A percentile compares a stretch with the other conserved stretches of the same genome.
phyloP scores from a whole-genome alignment of 73 alveolate species.

The Effrenium voratum region DNA sequence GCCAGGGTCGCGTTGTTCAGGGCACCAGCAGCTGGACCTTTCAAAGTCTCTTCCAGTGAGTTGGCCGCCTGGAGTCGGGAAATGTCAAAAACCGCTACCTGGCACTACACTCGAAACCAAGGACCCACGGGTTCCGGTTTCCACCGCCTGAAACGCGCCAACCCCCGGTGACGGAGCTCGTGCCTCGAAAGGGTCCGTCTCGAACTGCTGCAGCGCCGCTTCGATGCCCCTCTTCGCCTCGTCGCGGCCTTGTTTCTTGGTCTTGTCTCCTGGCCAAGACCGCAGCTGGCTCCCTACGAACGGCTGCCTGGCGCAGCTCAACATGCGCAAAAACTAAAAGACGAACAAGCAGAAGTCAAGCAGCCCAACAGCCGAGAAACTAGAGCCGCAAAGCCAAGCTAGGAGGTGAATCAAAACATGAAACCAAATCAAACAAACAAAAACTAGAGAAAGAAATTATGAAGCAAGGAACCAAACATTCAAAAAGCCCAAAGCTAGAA shows the following conservation, averaged over 20 bases:
- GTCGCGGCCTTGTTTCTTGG: slow-evolving; percentile 63
- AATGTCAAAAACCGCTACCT: not conserved
- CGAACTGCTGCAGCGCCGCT: slow-evolving; percentile 42
- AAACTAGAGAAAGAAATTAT: too few species aligned
- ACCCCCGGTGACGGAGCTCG: not conserved
- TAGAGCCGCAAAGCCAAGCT: too few species aligned
- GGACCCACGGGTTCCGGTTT: not conserved
- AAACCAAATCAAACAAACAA: too few species aligned
- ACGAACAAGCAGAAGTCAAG: too few species aligned
- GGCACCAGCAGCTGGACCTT: slow-evolving; percentile 51
- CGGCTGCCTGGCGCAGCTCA: not conserved
- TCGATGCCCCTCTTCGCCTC: slow-evolving; percentile 56
- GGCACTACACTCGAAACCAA: not conserved
- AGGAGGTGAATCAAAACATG: too few species aligned
- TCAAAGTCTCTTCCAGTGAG: slow-evolving; percentile 17
- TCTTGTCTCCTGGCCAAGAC: too few species aligned
- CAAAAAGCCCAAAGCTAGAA: too few species aligned
- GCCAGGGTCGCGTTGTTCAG: slow-evolving; percentile 82
- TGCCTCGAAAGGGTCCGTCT: slow-evolving; percentile 61
- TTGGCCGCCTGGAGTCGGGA: slow-evolving; percentile 22
- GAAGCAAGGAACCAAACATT: too few species aligned
- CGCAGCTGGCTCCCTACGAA: too few species aligned
- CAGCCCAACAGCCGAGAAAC: too few species aligned
- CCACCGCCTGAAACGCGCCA: not conserved
- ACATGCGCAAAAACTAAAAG: too few species aligned